phyloP scores from a whole-genome alignment of 257 asterid species.

The Lavandula angustifolia region DNA sequence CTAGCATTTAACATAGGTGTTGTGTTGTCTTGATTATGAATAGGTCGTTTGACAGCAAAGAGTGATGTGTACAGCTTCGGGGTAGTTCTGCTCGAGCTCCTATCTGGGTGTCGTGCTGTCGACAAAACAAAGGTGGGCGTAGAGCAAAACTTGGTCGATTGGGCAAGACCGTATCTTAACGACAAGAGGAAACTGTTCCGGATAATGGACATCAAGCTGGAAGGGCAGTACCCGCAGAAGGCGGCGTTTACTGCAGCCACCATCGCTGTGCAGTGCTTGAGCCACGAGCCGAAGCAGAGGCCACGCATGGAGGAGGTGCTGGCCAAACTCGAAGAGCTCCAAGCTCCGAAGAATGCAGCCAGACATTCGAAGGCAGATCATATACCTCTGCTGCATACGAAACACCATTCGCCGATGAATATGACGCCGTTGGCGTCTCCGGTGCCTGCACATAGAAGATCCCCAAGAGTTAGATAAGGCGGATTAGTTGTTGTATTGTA shows the following conservation, averaged over 20 bases:
- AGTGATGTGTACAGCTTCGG: conserved; percentile 40
- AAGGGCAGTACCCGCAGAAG: conserved; percentile 42
- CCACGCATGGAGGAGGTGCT: conserved; percentile 37
- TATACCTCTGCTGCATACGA: conserved; percentile 15
- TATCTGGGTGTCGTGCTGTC: conserved; percentile 37
- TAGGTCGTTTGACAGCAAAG: conserved; percentile 34
- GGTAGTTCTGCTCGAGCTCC: conserved; percentile 36
- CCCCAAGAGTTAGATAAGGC: conserved; percentile 52
- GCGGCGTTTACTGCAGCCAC: conserved; percentile 35
- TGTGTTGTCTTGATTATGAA: conserved; percentile 2
- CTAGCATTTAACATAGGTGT: background rate
- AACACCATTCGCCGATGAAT: conserved; percentile 28
- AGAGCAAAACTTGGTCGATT: conserved; percentile 39
- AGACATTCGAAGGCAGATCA: conserved; percentile 13
- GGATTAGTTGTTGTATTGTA: background rate
- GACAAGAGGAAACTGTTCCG: conserved; percentile 38
- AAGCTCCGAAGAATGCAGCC: conserved; percentile 17
- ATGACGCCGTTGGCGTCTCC: conserved; percentile 51
- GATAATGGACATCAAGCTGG: conserved; percentile 37
- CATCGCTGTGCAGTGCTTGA: conserved; percentile 33
- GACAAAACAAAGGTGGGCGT: conserved; percentile 35
- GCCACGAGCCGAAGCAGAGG: conserved; percentile 34
- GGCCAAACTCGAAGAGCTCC: conserved; percentile 28
- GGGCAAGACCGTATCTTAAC: conserved; percentile 37
- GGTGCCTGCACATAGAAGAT: conserved; percentile 46